phyloP scores from a whole-genome alignment of 345 rosid species.

The Crucihimalaya himalaica region DNA sequence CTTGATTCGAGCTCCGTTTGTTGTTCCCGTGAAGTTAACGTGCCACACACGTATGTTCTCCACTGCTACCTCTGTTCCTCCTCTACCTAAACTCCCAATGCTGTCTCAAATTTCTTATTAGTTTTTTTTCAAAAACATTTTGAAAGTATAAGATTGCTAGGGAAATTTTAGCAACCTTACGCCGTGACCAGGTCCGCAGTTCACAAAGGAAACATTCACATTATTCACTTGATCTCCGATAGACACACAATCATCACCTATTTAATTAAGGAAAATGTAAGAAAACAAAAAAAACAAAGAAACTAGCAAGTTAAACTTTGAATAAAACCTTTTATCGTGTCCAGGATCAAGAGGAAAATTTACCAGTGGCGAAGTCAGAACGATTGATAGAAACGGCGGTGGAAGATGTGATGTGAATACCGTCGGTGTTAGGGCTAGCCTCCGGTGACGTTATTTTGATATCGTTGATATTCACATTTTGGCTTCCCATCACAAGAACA shows the following conservation, averaged over 20 bases:
- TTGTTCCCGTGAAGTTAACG: slow-evolving; percentile 40
- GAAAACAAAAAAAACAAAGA: background rate
- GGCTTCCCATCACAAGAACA: slow-evolving; percentile 32
- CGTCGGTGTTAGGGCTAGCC: slow-evolving; percentile 49
- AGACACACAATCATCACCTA: slow-evolving; percentile 69
- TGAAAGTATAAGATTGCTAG: background rate
- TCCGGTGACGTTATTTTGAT: slow-evolving; percentile 39
- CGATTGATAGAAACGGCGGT: slow-evolving; percentile 32
- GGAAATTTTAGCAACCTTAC: slow-evolving; percentile 33
- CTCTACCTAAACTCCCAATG: slow-evolving; percentile 58
- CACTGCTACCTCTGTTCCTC: slow-evolving; percentile 34
- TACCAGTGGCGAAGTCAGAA: slow-evolving; percentile 39
- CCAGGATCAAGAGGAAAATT: background rate
- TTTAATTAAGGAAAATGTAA: background rate
- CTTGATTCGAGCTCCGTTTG: slow-evolving; percentile 61
- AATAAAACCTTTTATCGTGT: background rate
- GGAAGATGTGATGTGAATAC: slow-evolving; percentile 41
- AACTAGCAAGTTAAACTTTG: background rate
- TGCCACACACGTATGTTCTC: slow-evolving; percentile 44
- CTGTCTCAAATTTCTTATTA: slow-evolving; percentile 33
- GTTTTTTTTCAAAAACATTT: background rate
- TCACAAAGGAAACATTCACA: slow-evolving; percentile 19
- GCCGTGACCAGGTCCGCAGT: slow-evolving; percentile 48
- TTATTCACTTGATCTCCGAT: slow-evolving; percentile 35
- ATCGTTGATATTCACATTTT: slow-evolving; percentile 26